Conservation (phyloP, 2,329 filamentous ascomycete species). For the Phyllosticta citribraziliensis region DNA sequence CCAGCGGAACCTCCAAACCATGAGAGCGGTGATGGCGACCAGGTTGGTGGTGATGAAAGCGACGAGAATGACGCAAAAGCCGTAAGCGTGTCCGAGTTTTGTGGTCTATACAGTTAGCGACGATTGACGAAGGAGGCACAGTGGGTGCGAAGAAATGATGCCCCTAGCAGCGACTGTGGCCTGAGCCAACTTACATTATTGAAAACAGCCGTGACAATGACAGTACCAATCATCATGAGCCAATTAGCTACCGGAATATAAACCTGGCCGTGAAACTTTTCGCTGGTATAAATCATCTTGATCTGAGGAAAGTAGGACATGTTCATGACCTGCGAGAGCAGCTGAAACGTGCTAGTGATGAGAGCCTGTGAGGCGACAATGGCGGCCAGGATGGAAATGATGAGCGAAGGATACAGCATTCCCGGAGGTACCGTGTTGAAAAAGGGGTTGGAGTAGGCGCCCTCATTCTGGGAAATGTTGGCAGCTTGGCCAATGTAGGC, state of each 20-base stretch:
- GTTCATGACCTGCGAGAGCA: conserved; percentile 63
- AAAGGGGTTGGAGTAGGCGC: conserved; percentile 62
- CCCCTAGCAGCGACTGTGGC: background rate
- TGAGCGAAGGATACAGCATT: conserved; percentile 56
- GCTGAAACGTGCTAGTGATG: conserved; percentile 61
- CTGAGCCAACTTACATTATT: conserved; percentile 46
- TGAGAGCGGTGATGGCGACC: conserved; percentile 59
- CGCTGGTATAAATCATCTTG: conserved; percentile 61
- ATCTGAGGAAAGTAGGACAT: conserved; percentile 67
- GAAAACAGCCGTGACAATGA: conserved; percentile 66
- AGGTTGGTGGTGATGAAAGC: conserved; percentile 71
- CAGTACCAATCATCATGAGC: conserved; percentile 64
- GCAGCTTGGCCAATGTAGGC: conserved; percentile 67
- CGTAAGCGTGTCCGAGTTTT: conserved; percentile 21
- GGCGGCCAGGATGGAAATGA: conserved; percentile 60
- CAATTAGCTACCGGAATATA: conserved; percentile 71
- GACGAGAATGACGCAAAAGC: conserved; percentile 68
- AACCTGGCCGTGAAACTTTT: conserved; percentile 61
- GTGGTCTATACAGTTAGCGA: conserved; percentile 7
- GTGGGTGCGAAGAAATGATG: background rate
- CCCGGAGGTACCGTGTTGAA: conserved; percentile 60
- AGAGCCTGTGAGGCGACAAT: conserved; percentile 72
- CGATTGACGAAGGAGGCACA: background rate
- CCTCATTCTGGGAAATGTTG: conserved; percentile 51
- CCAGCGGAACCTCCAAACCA: conserved; percentile 59